Evolutionary conservation across 495 filamentous ascomycete species (phyloP).

Genomic region (Pseudomonodictys pantanalensis): DNA sequence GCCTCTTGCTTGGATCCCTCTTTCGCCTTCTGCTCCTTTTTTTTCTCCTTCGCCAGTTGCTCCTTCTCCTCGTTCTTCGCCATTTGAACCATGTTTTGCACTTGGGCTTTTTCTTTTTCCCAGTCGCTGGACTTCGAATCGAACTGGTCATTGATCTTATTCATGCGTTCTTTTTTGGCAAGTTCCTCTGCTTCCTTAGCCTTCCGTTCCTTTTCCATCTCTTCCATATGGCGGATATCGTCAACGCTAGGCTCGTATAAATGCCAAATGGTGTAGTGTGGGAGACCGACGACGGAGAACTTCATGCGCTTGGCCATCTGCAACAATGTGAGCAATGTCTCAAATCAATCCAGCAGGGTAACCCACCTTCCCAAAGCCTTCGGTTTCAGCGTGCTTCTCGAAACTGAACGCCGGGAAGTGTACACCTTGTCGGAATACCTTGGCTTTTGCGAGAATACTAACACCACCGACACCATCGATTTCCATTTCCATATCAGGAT

Average conservation of each 20-base stretch:
- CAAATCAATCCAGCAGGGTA: background rate
- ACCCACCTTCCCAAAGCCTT: constrained; percentile 94
- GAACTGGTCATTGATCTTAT: constrained; percentile 70
- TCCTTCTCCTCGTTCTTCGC: constrained; percentile 52
- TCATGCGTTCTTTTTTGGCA: constrained; percentile 61
- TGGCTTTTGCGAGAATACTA: constrained; percentile 93
- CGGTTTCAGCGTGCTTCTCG: constrained; percentile 97
- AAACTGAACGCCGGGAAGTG: constrained; percentile 99
- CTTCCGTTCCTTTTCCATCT: constrained; percentile 81
- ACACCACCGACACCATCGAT: constrained; percentile 97
- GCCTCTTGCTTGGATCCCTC: background rate
- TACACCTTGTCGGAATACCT: constrained; percentile 88
- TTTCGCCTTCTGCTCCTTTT: background rate
- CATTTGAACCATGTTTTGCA: constrained; percentile 64
- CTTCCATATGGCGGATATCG: constrained; percentile 94
- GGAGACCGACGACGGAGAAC: constrained; percentile 93
- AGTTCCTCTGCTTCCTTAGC: constrained; percentile 68
- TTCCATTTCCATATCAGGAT: constrained; percentile 99
- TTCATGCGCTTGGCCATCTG: constrained; percentile 97
- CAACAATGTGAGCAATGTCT: constrained; percentile 5
- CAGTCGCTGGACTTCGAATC: constrained; percentile 52
- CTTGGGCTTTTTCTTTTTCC: constrained; percentile 76
- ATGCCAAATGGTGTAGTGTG: constrained; percentile 99
- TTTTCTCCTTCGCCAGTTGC: constrained; percentile 9
- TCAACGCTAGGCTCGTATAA: constrained; percentile 97